Evolutionary conservation across 164 flowering plant species (phyloP).

Genomic region (Macadamia tetraphylla): DNA sequence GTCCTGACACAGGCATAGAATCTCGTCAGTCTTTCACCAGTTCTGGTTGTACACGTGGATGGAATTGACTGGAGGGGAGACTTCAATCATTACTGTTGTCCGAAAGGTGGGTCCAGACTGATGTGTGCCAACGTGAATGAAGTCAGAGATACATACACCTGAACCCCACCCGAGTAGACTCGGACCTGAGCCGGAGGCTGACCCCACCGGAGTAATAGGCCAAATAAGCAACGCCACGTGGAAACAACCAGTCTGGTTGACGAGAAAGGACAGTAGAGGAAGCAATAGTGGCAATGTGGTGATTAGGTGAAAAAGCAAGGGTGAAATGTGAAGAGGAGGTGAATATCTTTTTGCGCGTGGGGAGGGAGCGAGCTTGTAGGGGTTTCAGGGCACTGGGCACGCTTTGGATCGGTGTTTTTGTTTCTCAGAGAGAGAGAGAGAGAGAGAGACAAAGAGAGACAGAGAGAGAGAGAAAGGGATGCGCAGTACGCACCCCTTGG

Average conservation of each 20-base stretch:
- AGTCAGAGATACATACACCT: background rate
- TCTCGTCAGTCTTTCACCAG: too few relatives aligned
- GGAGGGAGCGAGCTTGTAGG: slow-evolving; percentile 29
- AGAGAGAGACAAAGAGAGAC: background rate
- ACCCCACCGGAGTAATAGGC: background rate
- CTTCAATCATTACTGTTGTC: too few relatives aligned
- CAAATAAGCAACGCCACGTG: background rate
- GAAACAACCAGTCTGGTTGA: too few relatives aligned
- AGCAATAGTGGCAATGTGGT: background rate
- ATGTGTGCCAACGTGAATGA: too few relatives aligned
- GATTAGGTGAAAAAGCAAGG: background rate
- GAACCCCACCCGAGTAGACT: background rate
- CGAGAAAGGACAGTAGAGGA: too few relatives aligned
- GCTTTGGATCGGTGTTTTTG: slow-evolving; percentile 3
- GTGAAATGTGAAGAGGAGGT: background rate
- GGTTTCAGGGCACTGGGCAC: slow-evolving; percentile 32
- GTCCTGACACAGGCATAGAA: too few relatives aligned
- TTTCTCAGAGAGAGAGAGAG: slow-evolving; percentile 2
- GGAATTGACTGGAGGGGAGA: too few relatives aligned
- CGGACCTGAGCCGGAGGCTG: background rate
- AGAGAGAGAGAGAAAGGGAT: background rate
- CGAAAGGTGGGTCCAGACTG: too few relatives aligned
- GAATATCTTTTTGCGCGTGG: slow-evolving; percentile 11
- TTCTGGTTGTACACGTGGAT: too few relatives aligned
- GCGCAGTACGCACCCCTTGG: too few relatives aligned